These are phyloP conservation scores for Sechiopsis laciniata DNA, from an alignment of 306 rosid species.

Conservation along the genomic window DNA sequence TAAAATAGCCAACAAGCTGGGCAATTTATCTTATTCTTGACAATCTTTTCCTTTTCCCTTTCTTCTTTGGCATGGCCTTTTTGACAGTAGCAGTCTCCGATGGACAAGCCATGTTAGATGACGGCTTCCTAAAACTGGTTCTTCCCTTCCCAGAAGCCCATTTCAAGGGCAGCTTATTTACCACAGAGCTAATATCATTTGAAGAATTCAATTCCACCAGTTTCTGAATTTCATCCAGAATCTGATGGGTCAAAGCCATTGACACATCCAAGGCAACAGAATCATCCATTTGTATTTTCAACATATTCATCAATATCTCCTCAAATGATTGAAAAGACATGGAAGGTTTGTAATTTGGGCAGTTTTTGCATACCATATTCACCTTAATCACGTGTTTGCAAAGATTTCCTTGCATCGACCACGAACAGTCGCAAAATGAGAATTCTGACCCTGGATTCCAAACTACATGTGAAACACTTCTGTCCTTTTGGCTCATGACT, in stretches of 20 bases:
- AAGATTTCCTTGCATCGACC: constrained; percentile 77
- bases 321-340: constrained; percentile 65
- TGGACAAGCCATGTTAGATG: constrained; percentile 33
- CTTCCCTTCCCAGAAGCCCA: constrained; percentile 55
- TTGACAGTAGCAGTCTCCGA: constrained; percentile 28
- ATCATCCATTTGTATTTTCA: constrained; percentile 65
- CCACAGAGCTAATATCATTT: constrained; percentile 53
- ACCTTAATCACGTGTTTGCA: constrained; percentile 89
- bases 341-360: constrained; percentile 43
- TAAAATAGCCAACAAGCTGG: background rate
- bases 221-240: constrained; percentile 67
- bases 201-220: constrained; percentile 57
- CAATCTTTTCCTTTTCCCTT: constrained; percentile 44
- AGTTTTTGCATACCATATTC: constrained; percentile 55
- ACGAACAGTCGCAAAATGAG: constrained; percentile 61
- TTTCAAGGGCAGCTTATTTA: constrained; percentile 63
- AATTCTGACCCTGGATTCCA: constrained; percentile 96
- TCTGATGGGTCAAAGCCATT: constrained; percentile 72
- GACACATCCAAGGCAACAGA: constrained; percentile 60
- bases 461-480: constrained; percentile 42
- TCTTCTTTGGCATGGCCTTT: constrained; percentile 32
- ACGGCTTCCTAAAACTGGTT: constrained; percentile 47
- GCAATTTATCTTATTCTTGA: constrained; percentile 45
- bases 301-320: constrained; percentile 43
- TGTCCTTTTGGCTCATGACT: constrained; percentile 67